Base-by-base conservation (phyloP, 2,329 filamentous ascomycete genomes). In the Lachnellula hyalina region DNA sequence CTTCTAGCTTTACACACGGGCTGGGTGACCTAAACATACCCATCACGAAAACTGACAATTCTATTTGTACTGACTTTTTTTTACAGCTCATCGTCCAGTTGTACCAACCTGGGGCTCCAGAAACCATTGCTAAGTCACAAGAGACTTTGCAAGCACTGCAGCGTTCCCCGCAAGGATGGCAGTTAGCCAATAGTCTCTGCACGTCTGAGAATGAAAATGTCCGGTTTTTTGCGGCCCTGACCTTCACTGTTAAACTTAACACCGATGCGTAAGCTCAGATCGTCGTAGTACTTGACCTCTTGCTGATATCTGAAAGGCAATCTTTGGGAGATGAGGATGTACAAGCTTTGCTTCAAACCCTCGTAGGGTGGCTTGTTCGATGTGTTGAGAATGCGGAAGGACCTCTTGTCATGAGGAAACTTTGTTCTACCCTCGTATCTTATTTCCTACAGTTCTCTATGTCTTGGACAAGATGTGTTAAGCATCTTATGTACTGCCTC, bases 231-330 rank as follows among this genome's bases (percentile, higher is more conserved):
- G 94, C 90, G 14, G 93, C 92, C 32, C 78, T 96, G 56, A 97
- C 93, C 0, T 87, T 96, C 62, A 95, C 90, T 49, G 84, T 97
- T 64, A 99, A 97, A 73, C 82, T 97, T 55, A 96, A 97, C 69
- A 87, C 86, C n/a, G 90, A 94, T 68, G 90, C 85, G 87, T 88
- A 74, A 60, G 76, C 11, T n/a, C 5, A 21, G 23, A 15, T 25
- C 3, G 25, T 14, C 17, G 1, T 41, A 11, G 28, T 42, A 28
- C 17, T 15, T 21, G n/a, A 17, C 51, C 50, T 42, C n/a, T 9
- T 54, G 48, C 56, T 65, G 49, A 65, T 19, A 38, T 12, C 50
- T 52, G 14, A 49, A 28, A 80, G 75, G 62, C 69, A 73, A 53
- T 75, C 77, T 15, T 71, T 89, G 41, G 75, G 77, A 48, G 76